Base-by-base conservation (phyloP, 805 yeast species). In the Sungouiozyma intestinalis region DNA sequence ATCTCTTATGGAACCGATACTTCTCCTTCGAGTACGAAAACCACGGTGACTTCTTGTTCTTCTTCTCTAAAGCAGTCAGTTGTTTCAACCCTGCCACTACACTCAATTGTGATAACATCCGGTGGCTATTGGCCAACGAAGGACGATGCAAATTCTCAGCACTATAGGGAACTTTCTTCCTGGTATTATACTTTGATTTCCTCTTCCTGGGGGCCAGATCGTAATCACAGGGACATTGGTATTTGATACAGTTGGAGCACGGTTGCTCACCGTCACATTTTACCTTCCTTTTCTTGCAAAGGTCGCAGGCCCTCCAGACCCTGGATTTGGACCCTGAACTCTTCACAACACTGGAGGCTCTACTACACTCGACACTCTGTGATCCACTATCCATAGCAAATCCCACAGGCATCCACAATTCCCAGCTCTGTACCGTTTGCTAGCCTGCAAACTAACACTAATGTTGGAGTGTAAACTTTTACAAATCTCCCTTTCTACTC, bases 1-100 rank as follows among this genome's bases (percentile, higher is more conserved):
- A 69, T 14, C 78, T 56, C 40, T 73, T 60, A 50, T 65, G 66
- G 42, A 64, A 68, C 35, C 78, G 59, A 66, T 74, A 72, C 50
- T 74, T 74, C 39, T 60, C 60, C 16, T 51, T 45, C 17, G 66
- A 63, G 43, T 57, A 60, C 8, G 66, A 54, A 40, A 52, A 53
- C 55, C 57, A 54, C 2, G 58, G 59, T 3, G 57, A 52, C 11
- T 27, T 24, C 29, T 24, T 24, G 11, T 24, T 24, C 29, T 24
- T 24, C 29, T 24, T 24, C 11, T 24, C 29, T 24, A 24, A 24
- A 24, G 29, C 29, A 11, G 29, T 11, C 29, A 24, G 11, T 11
- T 11, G 11, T n/a, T 34, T 11, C 24, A 35, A 21, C 3, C 27
- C 15, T 7, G 15, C 20, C 20, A 21, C 29, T 14, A 21, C 16